Conservation (phyloP, 1,284 basidiomycete species). For the Trichosporon ovoides region DNA sequence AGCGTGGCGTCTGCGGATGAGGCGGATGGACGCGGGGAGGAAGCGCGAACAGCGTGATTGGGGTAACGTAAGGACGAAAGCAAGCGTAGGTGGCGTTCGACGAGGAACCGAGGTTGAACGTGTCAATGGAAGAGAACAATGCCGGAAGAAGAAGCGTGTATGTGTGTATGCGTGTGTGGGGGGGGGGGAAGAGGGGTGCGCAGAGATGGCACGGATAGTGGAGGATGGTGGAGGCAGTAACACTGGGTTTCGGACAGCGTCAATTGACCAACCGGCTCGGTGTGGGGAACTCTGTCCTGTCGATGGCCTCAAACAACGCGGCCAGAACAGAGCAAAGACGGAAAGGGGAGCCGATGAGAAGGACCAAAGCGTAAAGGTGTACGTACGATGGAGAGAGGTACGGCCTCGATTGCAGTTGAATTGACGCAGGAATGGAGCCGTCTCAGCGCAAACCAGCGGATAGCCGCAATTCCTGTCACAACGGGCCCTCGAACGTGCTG, state of each 20-base stretch:
- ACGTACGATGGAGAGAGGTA: too few relatives aligned
- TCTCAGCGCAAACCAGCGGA: too few relatives aligned
- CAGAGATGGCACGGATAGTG: not conserved
- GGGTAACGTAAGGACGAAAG: not conserved
- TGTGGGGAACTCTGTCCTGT: not conserved
- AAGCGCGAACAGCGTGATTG: not conserved
- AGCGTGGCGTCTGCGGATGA: not conserved
- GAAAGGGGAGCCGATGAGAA: too few relatives aligned
- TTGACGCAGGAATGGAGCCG: too few relatives aligned
- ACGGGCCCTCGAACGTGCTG: too few relatives aligned
- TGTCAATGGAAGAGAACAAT: constrained; percentile 2
- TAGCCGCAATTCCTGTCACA: too few relatives aligned
- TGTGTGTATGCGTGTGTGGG: not conserved
- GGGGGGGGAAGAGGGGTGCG: not conserved
- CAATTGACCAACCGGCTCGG: not conserved
- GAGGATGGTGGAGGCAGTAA: not conserved
- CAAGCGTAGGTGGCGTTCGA: not conserved
- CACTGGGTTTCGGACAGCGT: not conserved
- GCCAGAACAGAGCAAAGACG: too few relatives aligned
- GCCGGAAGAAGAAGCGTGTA: not conserved
- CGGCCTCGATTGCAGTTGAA: too few relatives aligned
- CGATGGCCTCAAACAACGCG: too few relatives aligned
- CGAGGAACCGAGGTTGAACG: not conserved
- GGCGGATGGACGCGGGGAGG: not conserved
- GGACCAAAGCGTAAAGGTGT: too few relatives aligned